phyloP scores from a whole-genome alignment of 345 rosid genomes.

The Gossypium turneri region DNA sequence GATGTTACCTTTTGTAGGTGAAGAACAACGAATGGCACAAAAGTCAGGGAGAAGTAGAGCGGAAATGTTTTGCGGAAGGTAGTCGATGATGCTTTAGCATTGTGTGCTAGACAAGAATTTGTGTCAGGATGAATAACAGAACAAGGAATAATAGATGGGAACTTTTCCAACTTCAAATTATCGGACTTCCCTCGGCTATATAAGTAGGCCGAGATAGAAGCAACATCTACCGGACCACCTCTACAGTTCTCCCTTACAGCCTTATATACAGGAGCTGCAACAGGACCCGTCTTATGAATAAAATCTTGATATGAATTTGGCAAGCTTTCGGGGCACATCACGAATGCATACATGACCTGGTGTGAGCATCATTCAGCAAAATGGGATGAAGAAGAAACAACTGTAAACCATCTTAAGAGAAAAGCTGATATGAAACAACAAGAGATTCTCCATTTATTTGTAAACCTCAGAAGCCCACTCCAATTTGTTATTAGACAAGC shows the following conservation, averaged over 20 bases:
- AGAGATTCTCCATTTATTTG: neutral
- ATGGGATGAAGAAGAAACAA: neutral
- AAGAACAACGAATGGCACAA: constrained; percentile 93
- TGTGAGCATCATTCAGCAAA: constrained; percentile 10
- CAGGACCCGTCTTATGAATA: constrained; percentile 96
- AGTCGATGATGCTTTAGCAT: constrained; percentile 85
- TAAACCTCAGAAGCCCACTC: neutral
- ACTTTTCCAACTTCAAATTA: constrained; percentile 59
- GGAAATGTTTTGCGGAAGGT: constrained; percentile 97
- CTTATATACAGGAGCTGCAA: constrained; percentile 77
- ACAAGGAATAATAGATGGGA: constrained; percentile 85
- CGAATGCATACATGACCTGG: constrained; percentile 85
- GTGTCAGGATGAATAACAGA: constrained; percentile 86
- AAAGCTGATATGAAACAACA: neutral
- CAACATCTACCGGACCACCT: constrained; percentile 75
- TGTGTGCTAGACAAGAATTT: constrained; percentile 69
- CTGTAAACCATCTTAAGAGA: neutral
- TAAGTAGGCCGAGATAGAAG: constrained; percentile 63
- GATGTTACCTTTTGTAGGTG: constrained; percentile 75
- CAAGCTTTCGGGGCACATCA: constrained; percentile 96
- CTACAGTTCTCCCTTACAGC: constrained; percentile 92
- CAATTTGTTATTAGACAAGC: neutral
- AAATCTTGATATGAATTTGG: constrained; percentile 91
- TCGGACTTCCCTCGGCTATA: constrained; percentile 43
- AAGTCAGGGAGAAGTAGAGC: constrained; percentile 88